Percentiles rank a stretch among this genome's conserved stretches.
Evolutionary conservation across 169 alveolate genomes (phyloP).

Genomic region (Cryptosporidium muris): DNA sequence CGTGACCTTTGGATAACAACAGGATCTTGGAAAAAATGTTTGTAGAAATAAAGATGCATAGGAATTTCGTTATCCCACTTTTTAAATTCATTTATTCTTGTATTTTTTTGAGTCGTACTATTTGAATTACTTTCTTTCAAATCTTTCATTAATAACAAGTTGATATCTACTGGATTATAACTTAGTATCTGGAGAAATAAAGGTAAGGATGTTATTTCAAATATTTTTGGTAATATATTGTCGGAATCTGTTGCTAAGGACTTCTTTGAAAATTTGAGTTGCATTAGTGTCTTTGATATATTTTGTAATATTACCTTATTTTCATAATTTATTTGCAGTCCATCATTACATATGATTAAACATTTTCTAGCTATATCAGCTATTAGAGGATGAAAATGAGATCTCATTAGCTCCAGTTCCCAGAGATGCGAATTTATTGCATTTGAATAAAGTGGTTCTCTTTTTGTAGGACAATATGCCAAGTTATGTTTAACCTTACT

Average conservation of each 20-base stretch:
- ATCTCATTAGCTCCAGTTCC: conserved; percentile 53
- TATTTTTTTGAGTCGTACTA: not conserved
- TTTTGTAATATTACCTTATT: not conserved
- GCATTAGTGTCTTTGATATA: not conserved
- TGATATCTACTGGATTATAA: conserved; percentile 46
- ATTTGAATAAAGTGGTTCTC: conserved; percentile 58
- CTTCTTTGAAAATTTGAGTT: not conserved
- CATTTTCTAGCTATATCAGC: conserved; percentile 44
- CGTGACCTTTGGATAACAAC: conserved; percentile 18
- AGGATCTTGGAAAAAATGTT: conserved; percentile 42
- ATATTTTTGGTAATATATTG: conserved; percentile 9
- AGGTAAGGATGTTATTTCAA: conserved; percentile 16
- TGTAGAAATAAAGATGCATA: conserved; percentile 31
- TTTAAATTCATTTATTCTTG: conserved; percentile 29
- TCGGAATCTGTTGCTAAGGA: conserved; percentile 14
- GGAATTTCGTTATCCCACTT: conserved; percentile 57
- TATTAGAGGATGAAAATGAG: conserved; percentile 48
- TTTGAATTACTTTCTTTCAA: not conserved
- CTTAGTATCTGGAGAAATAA: conserved; percentile 52
- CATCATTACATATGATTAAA: conserved; percentile 21
- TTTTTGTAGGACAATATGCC: conserved; percentile 17
- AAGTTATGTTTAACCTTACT: not conserved
- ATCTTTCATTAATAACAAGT: conserved; percentile 21
- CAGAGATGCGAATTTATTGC: conserved; percentile 31
- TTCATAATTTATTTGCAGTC: not conserved